Evolutionary conservation across 2,329 filamentous ascomycete genomes (phyloP), one percentile per base, ranked within the genome.

Genomic region (Fusarium veterinarium): DNA sequence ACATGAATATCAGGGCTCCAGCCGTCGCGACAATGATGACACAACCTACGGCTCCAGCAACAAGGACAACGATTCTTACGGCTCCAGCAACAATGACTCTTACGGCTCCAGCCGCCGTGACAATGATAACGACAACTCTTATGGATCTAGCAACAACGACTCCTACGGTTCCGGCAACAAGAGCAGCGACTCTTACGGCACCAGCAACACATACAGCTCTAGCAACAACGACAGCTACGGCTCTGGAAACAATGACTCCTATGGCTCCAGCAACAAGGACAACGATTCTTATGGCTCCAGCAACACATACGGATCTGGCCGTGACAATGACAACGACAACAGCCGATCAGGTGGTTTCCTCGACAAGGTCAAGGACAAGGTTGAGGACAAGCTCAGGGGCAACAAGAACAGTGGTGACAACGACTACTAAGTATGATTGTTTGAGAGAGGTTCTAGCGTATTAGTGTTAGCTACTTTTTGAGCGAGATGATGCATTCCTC

Each of bases 361-460:
- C 28, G 89, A 89, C 51, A 90, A 88, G 80, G 63, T 91, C 30
- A 81, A 91, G 79, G 87, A 91, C 81, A 90, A 89, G 83, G 86
- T 85, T 10, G 88, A 88, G 13, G 78, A 80, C 17, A 74, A 86
- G 55, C 73, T 91, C 69, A 80, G 85, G 60, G 81, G 85, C 20
- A 81, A 80, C 57, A 84, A 85, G 67, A 80, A 76, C 60, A 71
- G 73, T 28, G 35, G 35, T 25, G 58, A 67, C 40, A 74, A 73
- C 33, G 73, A 80, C 44, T 79, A 79, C 59, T 71, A 58, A 65
- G 41, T 69, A 48, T 23, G 42, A 11, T 37, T 44, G 14, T 23
- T 19, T 55, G 23, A 63, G 46, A 28, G 58, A 44, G 45, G 28
- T 35, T 35, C 38, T 69, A 69, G 64, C 58, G 58, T 64, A 37